Conservation (phyloP, 1,284 basidiomycete species). For the Stereum hirsutum region DNA sequence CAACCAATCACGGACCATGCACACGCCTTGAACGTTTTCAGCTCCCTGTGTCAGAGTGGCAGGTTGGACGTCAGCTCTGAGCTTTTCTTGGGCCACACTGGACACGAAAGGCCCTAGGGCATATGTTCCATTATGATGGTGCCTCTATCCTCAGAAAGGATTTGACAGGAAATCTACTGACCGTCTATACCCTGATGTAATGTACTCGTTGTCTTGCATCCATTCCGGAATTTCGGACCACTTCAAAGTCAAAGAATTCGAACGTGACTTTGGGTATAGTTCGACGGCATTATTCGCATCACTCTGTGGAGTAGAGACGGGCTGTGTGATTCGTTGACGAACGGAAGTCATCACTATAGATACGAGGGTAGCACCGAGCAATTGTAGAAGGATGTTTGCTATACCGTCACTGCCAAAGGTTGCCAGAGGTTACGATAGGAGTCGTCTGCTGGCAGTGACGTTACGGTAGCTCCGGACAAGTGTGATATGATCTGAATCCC, state of each 20-base stretch:
- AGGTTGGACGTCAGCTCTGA: neutral
- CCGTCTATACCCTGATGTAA: slow-evolving; percentile 66
- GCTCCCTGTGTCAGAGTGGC: slow-evolving; percentile 33
- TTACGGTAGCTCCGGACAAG: too few relatives aligned
- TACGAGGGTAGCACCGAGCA: too few relatives aligned
- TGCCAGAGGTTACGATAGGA: too few relatives aligned
- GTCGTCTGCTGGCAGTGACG: too few relatives aligned
- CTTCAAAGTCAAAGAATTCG: slow-evolving; percentile 28
- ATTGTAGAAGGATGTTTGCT: too few relatives aligned
- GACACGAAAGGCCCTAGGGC: neutral
- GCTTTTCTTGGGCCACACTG: neutral
- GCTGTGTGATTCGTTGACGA: too few relatives aligned
- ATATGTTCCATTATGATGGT: neutral
- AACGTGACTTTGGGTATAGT: too few relatives aligned
- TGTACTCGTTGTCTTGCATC: slow-evolving; percentile 73
- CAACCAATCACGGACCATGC: slow-evolving; percentile 64
- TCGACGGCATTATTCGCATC: too few relatives aligned
- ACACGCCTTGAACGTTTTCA: slow-evolving; percentile 58
- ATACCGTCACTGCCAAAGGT: too few relatives aligned
- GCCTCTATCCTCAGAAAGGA: neutral
- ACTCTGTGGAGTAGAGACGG: too few relatives aligned
- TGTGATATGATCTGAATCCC: too few relatives aligned
- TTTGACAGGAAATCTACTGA: slow-evolving; percentile 20
- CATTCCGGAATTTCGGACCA: slow-evolving; percentile 61
- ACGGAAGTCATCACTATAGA: too few relatives aligned